phyloP scores from a whole-genome alignment of 352 stramenopile genomes.

The Plasmopara viticola region DNA sequence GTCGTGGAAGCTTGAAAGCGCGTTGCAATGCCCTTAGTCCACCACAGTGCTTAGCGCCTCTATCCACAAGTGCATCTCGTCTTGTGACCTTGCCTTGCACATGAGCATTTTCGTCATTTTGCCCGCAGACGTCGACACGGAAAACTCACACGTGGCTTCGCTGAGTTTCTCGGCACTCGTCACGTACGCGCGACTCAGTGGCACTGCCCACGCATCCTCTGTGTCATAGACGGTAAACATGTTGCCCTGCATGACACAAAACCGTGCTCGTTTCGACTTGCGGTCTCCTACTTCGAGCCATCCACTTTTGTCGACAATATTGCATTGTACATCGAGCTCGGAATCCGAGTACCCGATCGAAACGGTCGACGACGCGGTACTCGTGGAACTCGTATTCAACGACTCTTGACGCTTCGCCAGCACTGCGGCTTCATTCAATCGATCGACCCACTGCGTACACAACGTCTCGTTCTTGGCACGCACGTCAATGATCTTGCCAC shows the following conservation, averaged over 20 bases:
- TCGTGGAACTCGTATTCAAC: constrained; percentile 64
- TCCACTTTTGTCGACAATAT: constrained; percentile 74
- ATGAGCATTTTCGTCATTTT: constrained; percentile 70
- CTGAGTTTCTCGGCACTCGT: constrained; percentile 61
- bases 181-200: constrained; percentile 70
- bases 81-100: constrained; percentile 54
- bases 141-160: constrained; percentile 51
- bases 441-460: constrained; percentile 69
- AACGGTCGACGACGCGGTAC: constrained; percentile 59
- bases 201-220: constrained; percentile 74
- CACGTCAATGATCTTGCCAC: constrained; percentile 79
- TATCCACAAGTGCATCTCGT: constrained; percentile 76
- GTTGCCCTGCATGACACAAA: constrained; percentile 69
- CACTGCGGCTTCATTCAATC: constrained; percentile 56
- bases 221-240: constrained; percentile 84
- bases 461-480: constrained; percentile 72
- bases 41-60: constrained; percentile 49
- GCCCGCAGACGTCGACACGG: constrained; percentile 51
- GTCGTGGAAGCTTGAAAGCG: constrained; percentile 4
- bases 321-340: constrained; percentile 59
- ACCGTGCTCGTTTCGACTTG: constrained; percentile 65
- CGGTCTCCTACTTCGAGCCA: constrained; percentile 75
- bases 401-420: constrained; percentile 74
- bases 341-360: constrained; percentile 64
- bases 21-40: constrained; percentile 23